Evolutionary conservation across 1,139 yeast species (phyloP).

Genomic region (Sugiyamaella paludigena): DNA sequence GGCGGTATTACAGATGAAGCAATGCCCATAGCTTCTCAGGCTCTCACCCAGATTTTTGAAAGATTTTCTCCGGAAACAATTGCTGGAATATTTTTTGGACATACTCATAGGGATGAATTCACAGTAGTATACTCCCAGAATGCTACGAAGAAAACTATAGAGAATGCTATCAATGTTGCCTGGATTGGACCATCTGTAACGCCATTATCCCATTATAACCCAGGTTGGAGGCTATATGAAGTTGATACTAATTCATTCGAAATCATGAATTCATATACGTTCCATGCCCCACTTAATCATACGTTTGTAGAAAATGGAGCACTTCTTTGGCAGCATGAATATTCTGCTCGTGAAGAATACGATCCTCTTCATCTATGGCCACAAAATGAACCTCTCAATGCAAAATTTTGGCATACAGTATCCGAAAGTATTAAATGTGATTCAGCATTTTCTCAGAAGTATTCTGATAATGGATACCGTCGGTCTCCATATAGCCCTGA

Average conservation of each 20-base stretch:
- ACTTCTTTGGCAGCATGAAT: slow-evolving; percentile 31
- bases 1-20: slow-evolving; percentile 49
- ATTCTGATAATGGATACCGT: slow-evolving; percentile 50
- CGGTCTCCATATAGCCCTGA: slow-evolving; percentile 45
- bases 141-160: slow-evolving; percentile 39
- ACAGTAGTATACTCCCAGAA: slow-evolving; percentile 45
- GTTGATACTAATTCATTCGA: slow-evolving; percentile 63
- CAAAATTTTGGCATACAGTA: slow-evolving; percentile 35
- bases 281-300: slow-evolving; percentile 39
- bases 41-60: slow-evolving; percentile 57
- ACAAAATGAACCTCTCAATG: slow-evolving; percentile 31
- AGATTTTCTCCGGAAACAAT: slow-evolving; percentile 67
- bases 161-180: slow-evolving; percentile 53
- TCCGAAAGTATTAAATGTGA: slow-evolving; percentile 34
- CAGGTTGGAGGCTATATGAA: slow-evolving; percentile 70
- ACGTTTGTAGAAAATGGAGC: slow-evolving; percentile 41
- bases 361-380: slow-evolving; percentile 31
- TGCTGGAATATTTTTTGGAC: slow-evolving; percentile 69
- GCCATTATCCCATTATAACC: slow-evolving; percentile 58
- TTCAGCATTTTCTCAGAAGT: slow-evolving; percentile 47
- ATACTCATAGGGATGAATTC: slow-evolving; percentile 70
- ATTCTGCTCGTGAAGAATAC: slow-evolving; percentile 35
- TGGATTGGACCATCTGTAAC: slow-evolving; percentile 69
- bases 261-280: slow-evolving; percentile 58
- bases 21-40: slow-evolving; percentile 59